These are phyloP conservation scores for Petunia hybrid DNA, from an alignment of 305 asterid species.

Conservation along the genomic window DNA sequence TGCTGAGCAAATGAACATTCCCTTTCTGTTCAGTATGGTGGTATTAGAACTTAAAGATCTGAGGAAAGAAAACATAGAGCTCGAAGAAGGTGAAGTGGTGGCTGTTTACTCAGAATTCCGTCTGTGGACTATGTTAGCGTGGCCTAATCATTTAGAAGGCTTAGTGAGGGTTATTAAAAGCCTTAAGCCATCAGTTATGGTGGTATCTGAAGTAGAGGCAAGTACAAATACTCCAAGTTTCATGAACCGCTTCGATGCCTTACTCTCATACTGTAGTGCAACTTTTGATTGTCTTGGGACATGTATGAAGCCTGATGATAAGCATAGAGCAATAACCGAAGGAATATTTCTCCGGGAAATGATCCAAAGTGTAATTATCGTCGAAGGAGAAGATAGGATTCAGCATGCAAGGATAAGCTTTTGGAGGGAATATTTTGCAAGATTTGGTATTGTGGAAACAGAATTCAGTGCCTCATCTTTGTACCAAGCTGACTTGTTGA, in stretches of 20 bases:
- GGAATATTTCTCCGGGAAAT: constrained; percentile 29
- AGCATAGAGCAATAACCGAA: constrained; percentile 35
- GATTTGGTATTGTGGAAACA: constrained; percentile 40
- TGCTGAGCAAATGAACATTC: constrained; percentile 40
- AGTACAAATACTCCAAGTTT: constrained; percentile 35
- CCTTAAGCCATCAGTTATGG: constrained; percentile 50
- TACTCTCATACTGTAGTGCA: constrained; percentile 31
- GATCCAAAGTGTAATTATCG: constrained; percentile 34
- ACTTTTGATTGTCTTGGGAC: constrained; percentile 43
- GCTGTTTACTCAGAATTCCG: constrained; percentile 38
- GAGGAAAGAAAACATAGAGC: constrained; percentile 10
- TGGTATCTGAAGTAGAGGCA: constrained; percentile 47
- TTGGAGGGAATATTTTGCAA: constrained; percentile 43
- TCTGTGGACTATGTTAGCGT: constrained; percentile 36
- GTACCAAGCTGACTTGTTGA: constrained; percentile 42
- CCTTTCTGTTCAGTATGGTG: constrained; percentile 36
- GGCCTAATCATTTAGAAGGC: constrained; percentile 37
- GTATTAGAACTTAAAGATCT: constrained; percentile 42
- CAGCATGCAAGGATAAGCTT: constrained; percentile 39
- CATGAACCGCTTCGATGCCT: constrained; percentile 42
- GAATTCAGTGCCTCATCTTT: constrained; percentile 40
- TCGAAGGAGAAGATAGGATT: constrained; percentile 45
- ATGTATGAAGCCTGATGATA: constrained; percentile 36
- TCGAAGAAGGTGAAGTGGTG: constrained; percentile 40
- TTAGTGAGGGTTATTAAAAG: constrained; percentile 40